Evolutionary conservation across 345 rosid genomes (phyloP).

Genomic region (Boechera retrofracta): DNA sequence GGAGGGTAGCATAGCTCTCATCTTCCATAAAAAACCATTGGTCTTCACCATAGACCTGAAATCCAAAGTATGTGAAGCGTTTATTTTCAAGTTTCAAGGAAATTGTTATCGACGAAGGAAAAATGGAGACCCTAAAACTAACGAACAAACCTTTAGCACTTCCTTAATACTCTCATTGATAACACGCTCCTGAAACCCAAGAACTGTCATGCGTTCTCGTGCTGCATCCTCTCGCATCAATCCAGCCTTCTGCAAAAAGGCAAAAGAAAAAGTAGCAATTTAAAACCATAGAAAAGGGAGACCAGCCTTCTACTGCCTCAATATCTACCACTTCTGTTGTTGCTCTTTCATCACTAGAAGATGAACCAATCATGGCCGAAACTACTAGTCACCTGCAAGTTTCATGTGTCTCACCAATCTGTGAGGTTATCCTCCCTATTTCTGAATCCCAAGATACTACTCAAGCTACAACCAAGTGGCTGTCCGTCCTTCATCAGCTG

Average conservation of each 20-base stretch:
- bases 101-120: neutral
- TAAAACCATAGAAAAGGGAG: neutral
- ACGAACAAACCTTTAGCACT: conserved; percentile 42
- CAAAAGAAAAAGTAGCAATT: neutral
- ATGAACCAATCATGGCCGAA: no score
- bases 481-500: no score
- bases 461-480: no score
- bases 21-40: conserved; percentile 51
- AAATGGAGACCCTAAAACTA: neutral
- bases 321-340: no score
- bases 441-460: no score
- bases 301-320: neutral
- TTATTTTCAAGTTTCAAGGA: neutral
- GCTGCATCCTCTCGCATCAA: conserved; percentile 53
- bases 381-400: no score
- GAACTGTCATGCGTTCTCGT: conserved; percentile 43
- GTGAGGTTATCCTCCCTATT: no score
- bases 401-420: no score
- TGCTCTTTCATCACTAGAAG: no score
- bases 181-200: conserved; percentile 41
- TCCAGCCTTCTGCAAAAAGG: conserved; percentile 32
- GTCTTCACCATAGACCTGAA: conserved; percentile 50
- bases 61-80: neutral
- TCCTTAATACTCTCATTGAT: conserved; percentile 40
- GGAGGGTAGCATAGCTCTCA: conserved; percentile 35